Evolutionary conservation across 2,329 filamentous ascomycete genomes (phyloP).

Genomic region (Fusarium keratoplasticum): DNA sequence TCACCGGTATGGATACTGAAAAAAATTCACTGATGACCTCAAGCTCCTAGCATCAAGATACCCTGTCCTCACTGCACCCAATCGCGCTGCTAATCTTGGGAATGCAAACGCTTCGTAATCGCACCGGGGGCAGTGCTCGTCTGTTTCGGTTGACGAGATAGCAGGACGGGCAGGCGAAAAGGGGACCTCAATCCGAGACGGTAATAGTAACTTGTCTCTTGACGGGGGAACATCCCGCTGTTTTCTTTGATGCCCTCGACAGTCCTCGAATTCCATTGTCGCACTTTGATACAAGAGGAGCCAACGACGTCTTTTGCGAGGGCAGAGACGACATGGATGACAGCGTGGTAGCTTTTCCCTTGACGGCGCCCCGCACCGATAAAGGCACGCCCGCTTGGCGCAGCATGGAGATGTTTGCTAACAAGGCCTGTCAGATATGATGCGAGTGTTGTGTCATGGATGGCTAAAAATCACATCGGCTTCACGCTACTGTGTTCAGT

Average conservation of each 20-base stretch:
- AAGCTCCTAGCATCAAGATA: neutral
- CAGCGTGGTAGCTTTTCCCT: slow-evolving; percentile 24
- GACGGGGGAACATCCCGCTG: neutral
- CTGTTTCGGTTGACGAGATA: slow-evolving; percentile 22
- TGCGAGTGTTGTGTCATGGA: slow-evolving; percentile 45
- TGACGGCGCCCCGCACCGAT: slow-evolving; percentile 36
- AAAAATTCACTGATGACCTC: neutral
- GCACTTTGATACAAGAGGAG: slow-evolving; percentile 1
- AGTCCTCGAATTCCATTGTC: neutral
- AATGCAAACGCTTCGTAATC: slow-evolving; percentile 25
- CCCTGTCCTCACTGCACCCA: neutral
- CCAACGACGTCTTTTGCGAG: slow-evolving; percentile 10
- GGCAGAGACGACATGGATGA: slow-evolving; percentile 33
- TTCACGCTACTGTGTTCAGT: slow-evolving; percentile 23
- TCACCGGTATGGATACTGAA: neutral
- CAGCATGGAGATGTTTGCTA: slow-evolving; percentile 31
- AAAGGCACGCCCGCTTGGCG: slow-evolving; percentile 35
- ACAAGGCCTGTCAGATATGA: slow-evolving; percentile 39
- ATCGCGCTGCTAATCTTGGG: slow-evolving; percentile 15
- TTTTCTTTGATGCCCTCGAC: neutral
- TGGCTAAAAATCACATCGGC: slow-evolving; percentile 22
- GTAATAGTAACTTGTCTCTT: neutral
- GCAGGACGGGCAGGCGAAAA: neutral
- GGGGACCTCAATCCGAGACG: slow-evolving; percentile 2
- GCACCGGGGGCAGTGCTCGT: slow-evolving; percentile 29